A percentile compares a stretch with the other conserved stretches of the same genome.
These are phyloP conservation scores for Helicostylum pulchrum DNA, from an alignment of 192 early-diverging fungal species.

Conservation along the genomic window DNA sequence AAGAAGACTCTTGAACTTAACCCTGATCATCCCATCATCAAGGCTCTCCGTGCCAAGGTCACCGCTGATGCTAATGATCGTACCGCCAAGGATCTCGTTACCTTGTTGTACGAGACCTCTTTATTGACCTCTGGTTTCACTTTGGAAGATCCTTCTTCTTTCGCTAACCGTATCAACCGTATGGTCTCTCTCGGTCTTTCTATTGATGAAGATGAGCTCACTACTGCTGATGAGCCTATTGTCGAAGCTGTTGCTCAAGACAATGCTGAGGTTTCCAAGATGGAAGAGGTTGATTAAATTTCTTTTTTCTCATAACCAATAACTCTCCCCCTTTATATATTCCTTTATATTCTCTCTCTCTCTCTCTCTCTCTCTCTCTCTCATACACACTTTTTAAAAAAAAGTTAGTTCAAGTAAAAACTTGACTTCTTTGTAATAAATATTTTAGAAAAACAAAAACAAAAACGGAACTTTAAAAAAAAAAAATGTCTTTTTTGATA, in stretches of 20 bases:
- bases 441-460: neutral
- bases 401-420: too few relatives aligned
- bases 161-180: constrained; percentile 94
- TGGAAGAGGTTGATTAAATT: constrained; percentile 71
- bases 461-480: neutral
- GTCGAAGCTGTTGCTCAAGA: constrained; percentile 47
- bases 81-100: constrained; percentile 95
- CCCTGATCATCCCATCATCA: constrained; percentile 92
- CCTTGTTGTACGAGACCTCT: constrained; percentile 93
- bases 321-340: too few relatives aligned
- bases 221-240: constrained; percentile 34
- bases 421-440: too few relatives aligned
- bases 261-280: constrained; percentile 55
- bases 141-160: constrained; percentile 92
- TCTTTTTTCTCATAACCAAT: too few relatives aligned
- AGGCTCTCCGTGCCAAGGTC: constrained; percentile 90
- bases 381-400: too few relatives aligned
- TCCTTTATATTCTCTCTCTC: too few relatives aligned
- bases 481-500: neutral
- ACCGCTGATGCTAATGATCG: constrained; percentile 96
- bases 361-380: too few relatives aligned
- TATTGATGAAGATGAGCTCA: constrained; percentile 75
- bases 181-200: constrained; percentile 98
- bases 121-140: constrained; percentile 96
- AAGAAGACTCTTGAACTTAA: constrained; percentile 99